Percentiles rank a stretch among this genome's conserved stretches.
These are phyloP conservation scores for Apiospora koreana DNA, from an alignment of 2,329 filamentous ascomycete genomes.

Conservation along the genomic window DNA sequence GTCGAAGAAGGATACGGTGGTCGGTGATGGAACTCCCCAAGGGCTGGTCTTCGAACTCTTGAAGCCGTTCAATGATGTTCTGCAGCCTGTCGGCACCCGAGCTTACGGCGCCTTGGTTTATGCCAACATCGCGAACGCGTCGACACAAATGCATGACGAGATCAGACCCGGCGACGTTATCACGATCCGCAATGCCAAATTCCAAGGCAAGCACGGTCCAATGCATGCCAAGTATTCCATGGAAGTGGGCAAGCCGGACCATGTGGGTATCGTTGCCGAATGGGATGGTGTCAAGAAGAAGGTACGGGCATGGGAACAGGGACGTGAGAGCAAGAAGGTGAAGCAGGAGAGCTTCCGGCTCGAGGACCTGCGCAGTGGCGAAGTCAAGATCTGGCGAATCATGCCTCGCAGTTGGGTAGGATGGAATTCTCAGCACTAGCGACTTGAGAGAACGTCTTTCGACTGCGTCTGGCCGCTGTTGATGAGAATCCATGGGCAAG, in stretches of 20 bases:
- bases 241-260: constrained; percentile 86
- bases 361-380: constrained; percentile 86
- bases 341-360: constrained; percentile 94
- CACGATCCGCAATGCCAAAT: constrained; percentile 87
- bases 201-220: constrained; percentile 91
- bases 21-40: constrained; percentile 82
- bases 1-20: constrained; percentile 73
- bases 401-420: constrained; percentile 92
- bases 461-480: constrained; percentile 15
- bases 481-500: constrained; percentile 10
- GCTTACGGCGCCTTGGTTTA: constrained; percentile 93
- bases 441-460: constrained; percentile 8
- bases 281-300: constrained; percentile 99
- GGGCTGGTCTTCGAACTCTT: constrained; percentile 80
- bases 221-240: constrained; percentile 93
- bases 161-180: constrained; percentile 93
- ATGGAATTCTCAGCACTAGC: constrained; percentile 55
- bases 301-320: constrained; percentile 93
- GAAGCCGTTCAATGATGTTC: constrained; percentile 68
- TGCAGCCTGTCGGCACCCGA: constrained; percentile 83
- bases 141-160: constrained; percentile 85
- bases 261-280: constrained; percentile 88
- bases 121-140: constrained; percentile 91
- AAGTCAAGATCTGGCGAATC: constrained; percentile 96
- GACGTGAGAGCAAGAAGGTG: constrained; percentile 88